These are phyloP conservation scores for Deinandra increscens DNA, from an alignment of 129 eudicot genomes.

Conservation along the genomic window DNA sequence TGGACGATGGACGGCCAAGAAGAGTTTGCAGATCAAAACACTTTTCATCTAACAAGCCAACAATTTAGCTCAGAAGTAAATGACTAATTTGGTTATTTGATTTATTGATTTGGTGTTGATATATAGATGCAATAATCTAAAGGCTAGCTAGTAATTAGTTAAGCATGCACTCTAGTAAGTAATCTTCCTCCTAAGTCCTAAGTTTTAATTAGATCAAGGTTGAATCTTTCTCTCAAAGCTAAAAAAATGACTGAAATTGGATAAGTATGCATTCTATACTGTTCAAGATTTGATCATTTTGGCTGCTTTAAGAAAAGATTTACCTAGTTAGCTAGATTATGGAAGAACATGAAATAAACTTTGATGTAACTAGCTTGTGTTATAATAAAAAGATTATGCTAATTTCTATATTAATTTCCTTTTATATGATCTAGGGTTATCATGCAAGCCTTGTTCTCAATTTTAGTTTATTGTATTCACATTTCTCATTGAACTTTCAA, in stretches of 20 bases:
- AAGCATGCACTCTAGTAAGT: too few relatives aligned
- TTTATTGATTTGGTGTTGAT: slow-evolving; percentile 31
- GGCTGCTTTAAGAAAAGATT: slow-evolving; percentile 11
- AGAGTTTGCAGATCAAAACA: slow-evolving; percentile 25
- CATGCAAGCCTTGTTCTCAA: not conserved
- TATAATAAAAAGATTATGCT: slow-evolving; percentile 13
- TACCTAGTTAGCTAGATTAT: not conserved
- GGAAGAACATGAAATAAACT: slow-evolving; percentile 11
- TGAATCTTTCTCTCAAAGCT: slow-evolving; percentile 10
- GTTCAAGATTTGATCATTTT: slow-evolving; percentile 1
- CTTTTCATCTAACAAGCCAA: slow-evolving; percentile 24
- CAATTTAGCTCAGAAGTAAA: slow-evolving; percentile 26
- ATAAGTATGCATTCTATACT: not conserved
- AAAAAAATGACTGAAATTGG: not conserved
- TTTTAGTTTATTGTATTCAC: not conserved
- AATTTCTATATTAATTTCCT: not conserved
- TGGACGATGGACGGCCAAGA: slow-evolving; percentile 55
- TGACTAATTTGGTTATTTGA: slow-evolving; percentile 22
- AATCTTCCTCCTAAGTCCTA: not conserved
- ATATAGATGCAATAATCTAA: slow-evolving; percentile 28
- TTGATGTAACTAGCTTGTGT: not conserved
- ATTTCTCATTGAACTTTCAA: not conserved
- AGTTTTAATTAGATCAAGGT: not conserved
- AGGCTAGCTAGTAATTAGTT: too few relatives aligned
- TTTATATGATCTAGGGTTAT: not conserved